Evolutionary conservation across 345 rosid genomes (phyloP).

Genomic region (Combretum micranthum): DNA sequence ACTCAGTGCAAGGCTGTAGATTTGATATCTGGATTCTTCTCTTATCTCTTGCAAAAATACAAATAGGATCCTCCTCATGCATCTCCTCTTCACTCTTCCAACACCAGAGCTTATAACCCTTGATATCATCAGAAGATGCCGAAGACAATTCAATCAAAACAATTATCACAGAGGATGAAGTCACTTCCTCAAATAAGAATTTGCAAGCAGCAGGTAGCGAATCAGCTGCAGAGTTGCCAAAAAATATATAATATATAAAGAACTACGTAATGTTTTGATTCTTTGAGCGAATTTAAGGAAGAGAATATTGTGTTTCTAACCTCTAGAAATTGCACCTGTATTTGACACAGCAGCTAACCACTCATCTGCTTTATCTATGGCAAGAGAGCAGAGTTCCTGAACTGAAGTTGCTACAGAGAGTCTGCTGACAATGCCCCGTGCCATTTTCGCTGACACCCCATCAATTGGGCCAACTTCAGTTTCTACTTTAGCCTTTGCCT

Average conservation of each 20-base stretch:
- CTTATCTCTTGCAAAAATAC: slow-evolving; percentile 55
- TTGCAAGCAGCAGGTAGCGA: slow-evolving; percentile 76
- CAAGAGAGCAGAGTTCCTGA: slow-evolving; percentile 69
- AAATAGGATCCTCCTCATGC: slow-evolving; percentile 42
- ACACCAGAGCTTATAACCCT: slow-evolving; percentile 94
- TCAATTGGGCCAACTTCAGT: slow-evolving; percentile 77
- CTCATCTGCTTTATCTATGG: slow-evolving; percentile 62
- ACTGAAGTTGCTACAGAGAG: slow-evolving; percentile 71
- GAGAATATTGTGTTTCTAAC: slow-evolving; percentile 23
- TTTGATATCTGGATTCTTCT: slow-evolving; percentile 75
- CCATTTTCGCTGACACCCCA: slow-evolving; percentile 64
- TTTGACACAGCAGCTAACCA: slow-evolving; percentile 37
- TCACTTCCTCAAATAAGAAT: slow-evolving; percentile 83
- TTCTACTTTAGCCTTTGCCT: slow-evolving; percentile 72
- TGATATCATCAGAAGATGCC: slow-evolving; percentile 35
- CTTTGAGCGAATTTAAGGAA: too few species aligned
- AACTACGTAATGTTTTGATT: too few species aligned
- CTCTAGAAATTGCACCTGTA: slow-evolving; percentile 34
- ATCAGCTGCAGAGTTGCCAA: slow-evolving; percentile 29
- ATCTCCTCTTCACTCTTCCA: slow-evolving; percentile 63
- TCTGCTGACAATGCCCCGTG: slow-evolving; percentile 84
- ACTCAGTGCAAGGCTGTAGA: slow-evolving; percentile 84
- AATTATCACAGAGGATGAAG: slow-evolving; percentile 48
- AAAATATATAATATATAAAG: neutral
- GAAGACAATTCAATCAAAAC: slow-evolving; percentile 57